Evolutionary conservation across 2,329 filamentous ascomycete species (phyloP).

Genomic region (Pseudopithomyces maydicus): DNA sequence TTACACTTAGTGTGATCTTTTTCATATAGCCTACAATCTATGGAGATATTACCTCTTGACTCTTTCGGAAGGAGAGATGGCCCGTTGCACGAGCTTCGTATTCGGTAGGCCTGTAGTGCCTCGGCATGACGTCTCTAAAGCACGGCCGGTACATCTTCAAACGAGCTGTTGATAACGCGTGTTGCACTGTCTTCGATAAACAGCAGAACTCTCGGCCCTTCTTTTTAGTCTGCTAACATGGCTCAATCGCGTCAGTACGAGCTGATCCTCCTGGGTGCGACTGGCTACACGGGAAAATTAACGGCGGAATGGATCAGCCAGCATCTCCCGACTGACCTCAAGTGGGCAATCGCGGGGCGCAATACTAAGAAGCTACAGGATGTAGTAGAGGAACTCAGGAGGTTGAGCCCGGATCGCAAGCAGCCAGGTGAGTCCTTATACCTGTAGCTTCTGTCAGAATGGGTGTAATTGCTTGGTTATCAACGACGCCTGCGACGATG

Average conservation of each 20-base stretch:
- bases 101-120: slow-evolving; percentile 1
- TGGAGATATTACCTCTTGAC: no score
- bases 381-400: slow-evolving; percentile 69
- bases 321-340: slow-evolving; percentile 74
- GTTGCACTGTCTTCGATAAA: not conserved
- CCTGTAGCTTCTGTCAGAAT: not conserved
- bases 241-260: slow-evolving; percentile 60
- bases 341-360: slow-evolving; percentile 87
- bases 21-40: no score
- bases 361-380: slow-evolving; percentile 75
- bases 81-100: not conserved
- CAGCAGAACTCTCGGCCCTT: not conserved
- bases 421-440: slow-evolving; percentile 63
- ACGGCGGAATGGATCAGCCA: slow-evolving; percentile 76
- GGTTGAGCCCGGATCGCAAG: slow-evolving; percentile 69
- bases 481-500: not conserved
- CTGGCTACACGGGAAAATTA: slow-evolving; percentile 82
- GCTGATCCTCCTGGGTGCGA: slow-evolving; percentile 69
- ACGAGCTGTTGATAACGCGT: not conserved
- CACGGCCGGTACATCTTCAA: not conserved
- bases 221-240: slow-evolving; percentile 23
- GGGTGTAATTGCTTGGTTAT: no score
- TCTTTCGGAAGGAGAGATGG: not conserved
- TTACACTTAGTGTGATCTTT: no score
- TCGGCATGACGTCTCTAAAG: slow-evolving; percentile 13